A percentile compares a stretch with the other conserved stretches of the same genome.
These are phyloP conservation scores for Claviceps cyperi DNA, from an alignment of 2,329 filamentous ascomycete species.

Conservation along the genomic window DNA sequence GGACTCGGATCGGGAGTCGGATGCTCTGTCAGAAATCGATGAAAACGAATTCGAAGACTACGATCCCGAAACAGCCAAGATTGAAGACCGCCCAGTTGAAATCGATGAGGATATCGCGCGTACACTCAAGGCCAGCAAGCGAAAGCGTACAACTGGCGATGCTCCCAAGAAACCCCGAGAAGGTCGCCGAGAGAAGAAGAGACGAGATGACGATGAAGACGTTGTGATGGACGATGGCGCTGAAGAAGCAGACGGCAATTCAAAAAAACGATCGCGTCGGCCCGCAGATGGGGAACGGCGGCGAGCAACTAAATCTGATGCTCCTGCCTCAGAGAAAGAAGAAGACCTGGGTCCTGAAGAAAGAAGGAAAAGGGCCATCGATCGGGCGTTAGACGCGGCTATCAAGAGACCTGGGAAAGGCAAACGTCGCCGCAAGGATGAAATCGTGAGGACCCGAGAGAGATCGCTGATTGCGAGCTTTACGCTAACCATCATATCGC, in stretches of 20 bases:
- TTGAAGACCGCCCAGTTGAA: constrained; percentile 49
- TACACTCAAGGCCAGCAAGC: constrained; percentile 49
- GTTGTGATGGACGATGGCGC: constrained; percentile 33
- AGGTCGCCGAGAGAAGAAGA: constrained; percentile 55
- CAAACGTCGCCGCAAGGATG: constrained; percentile 69
- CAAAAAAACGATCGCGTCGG: constrained; percentile 34
- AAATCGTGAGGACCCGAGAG: constrained; percentile 48
- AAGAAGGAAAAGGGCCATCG: constrained; percentile 67
- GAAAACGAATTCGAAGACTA: constrained; percentile 58
- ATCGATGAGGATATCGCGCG: constrained; percentile 53
- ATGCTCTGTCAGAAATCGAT: constrained; percentile 52
- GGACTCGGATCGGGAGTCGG: constrained; percentile 40
- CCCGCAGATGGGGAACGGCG: constrained; percentile 32
- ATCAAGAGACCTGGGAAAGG: constrained; percentile 57
- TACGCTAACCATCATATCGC: not conserved
- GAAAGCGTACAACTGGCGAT: constrained; percentile 49
- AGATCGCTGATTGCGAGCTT: constrained; percentile 9
- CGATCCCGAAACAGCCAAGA: constrained; percentile 47
- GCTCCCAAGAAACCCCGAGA: constrained; percentile 60
- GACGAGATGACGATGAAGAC: constrained; percentile 33
- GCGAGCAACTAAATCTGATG: constrained; percentile 23
- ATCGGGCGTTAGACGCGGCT: constrained; percentile 76
- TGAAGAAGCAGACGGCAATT: constrained; percentile 27
- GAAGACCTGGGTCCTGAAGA: constrained; percentile 74
- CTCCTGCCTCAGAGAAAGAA: constrained; percentile 53